Conservation (phyloP, 2,329 filamentous ascomycete species). For the Metarhizium anisopliae region DNA sequence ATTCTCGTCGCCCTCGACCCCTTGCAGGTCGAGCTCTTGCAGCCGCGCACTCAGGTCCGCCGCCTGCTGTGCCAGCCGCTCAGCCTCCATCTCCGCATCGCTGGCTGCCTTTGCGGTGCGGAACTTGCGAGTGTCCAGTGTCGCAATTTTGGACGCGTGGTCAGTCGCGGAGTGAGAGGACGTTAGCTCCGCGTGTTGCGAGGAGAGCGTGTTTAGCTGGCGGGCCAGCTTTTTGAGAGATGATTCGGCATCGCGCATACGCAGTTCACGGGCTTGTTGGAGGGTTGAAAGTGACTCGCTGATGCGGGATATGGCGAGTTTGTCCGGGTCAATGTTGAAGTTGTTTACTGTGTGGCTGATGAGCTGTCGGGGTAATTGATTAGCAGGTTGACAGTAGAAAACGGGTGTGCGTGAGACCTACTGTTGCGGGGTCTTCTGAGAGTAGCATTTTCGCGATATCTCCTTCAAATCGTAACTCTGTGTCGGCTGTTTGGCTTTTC, state of each 20-base stretch:
- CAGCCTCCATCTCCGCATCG: constrained; percentile 89
- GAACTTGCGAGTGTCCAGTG: constrained; percentile 89
- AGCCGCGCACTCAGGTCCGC: constrained; percentile 66
- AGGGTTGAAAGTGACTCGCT: constrained; percentile 75
- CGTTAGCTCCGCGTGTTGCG: constrained; percentile 70
- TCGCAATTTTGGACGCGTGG: constrained; percentile 76
- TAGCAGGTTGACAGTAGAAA: background rate
- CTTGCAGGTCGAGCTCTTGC: constrained; percentile 78
- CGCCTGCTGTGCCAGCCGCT: constrained; percentile 73
- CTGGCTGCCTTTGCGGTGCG: constrained; percentile 83
- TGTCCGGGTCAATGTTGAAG: constrained; percentile 91
- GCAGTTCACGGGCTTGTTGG: constrained; percentile 72
- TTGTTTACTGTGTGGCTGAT: constrained; percentile 82
- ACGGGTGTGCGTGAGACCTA: constrained; percentile 31
- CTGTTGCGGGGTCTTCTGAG: constrained; percentile 83
- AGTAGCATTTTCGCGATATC: constrained; percentile 64
- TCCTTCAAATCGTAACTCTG: background rate
- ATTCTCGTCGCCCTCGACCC: constrained; percentile 57
- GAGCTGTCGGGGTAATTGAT: background rate
- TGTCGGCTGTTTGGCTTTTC: background rate
- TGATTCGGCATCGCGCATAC: constrained; percentile 60
- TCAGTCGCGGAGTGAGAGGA: constrained; percentile 65
- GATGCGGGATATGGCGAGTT: constrained; percentile 72
- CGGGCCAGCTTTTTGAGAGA: constrained; percentile 66
- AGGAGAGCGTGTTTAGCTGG: constrained; percentile 62